These are phyloP conservation scores for Cephaloascus fragrans DNA, from an alignment of 805 yeast species.

Conservation along the genomic window DNA sequence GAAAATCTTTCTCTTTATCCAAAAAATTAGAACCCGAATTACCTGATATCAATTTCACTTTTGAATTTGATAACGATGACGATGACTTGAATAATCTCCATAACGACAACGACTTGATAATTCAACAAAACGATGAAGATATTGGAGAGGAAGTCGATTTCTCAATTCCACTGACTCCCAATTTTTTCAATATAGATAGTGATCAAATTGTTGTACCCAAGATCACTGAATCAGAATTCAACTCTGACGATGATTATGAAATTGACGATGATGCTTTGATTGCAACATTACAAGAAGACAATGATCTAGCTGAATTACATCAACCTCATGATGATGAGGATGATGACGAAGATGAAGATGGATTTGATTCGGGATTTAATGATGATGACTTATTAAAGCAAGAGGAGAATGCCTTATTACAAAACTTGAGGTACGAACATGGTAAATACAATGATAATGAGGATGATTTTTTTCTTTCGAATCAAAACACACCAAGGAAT, in stretches of 20 bases:
- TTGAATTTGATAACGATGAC: slow-evolving; percentile 33
- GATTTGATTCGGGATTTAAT: slow-evolving; percentile 19
- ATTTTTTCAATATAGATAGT: slow-evolving; percentile 12
- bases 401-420: slow-evolving; percentile 32
- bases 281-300: slow-evolving; percentile 37
- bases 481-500: slow-evolving; percentile 18
- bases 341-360: slow-evolving; percentile 6
- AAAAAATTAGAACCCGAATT: slow-evolving; percentile 26
- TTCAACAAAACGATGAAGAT: slow-evolving; percentile 42
- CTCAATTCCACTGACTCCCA: slow-evolving; percentile 5
- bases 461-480: slow-evolving; percentile 12
- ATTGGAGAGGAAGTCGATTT: slow-evolving; percentile 45
- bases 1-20: slow-evolving; percentile 18
- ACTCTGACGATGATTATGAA: slow-evolving; percentile 60
- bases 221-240: slow-evolving; percentile 32
- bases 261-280: slow-evolving; percentile 38
- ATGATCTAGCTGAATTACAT: slow-evolving; percentile 28
- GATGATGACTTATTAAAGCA: slow-evolving; percentile 23
- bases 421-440: slow-evolving; percentile 14
- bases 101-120: too few relatives aligned
- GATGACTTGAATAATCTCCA: slow-evolving; percentile 1
- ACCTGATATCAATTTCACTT: slow-evolving; percentile 30
- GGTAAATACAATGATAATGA: slow-evolving; percentile 8
- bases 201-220: slow-evolving; percentile 39
- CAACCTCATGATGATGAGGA: slow-evolving; percentile 2